Evolutionary conservation across 129 eudicot genomes (phyloP).

Genomic region (Saussurea involucrata): DNA sequence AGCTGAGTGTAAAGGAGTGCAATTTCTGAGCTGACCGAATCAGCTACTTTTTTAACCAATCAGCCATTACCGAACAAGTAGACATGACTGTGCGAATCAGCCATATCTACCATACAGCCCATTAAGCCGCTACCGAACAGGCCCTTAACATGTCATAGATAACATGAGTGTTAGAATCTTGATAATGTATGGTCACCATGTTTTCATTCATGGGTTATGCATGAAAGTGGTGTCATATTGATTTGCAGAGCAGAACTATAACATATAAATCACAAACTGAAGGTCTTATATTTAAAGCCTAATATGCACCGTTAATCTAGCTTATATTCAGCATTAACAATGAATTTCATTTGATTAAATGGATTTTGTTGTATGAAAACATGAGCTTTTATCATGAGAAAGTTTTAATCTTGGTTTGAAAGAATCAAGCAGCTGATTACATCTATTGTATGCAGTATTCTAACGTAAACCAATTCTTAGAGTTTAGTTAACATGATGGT

Average conservation of each 20-base stretch:
- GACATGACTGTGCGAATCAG: too few species aligned
- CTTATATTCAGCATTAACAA: neutral
- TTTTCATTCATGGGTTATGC: neutral
- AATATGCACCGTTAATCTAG: neutral
- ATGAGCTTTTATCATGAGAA: too few species aligned
- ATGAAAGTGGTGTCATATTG: neutral
- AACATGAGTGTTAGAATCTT: neutral
- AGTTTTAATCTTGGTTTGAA: neutral
- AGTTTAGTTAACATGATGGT: neutral
- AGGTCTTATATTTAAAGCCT: neutral
- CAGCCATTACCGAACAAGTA: too few species aligned
- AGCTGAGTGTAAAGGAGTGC: too few species aligned
- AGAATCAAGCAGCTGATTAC: neutral
- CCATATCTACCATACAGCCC: too few species aligned
- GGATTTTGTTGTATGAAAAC: too few species aligned
- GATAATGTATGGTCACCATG: neutral
- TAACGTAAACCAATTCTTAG: neutral
- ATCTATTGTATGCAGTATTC: constrained; percentile 7
- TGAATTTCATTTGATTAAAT: neutral
- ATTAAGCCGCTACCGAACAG: too few species aligned
- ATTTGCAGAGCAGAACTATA: neutral
- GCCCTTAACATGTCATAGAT: neutral
- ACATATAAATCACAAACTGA: neutral
- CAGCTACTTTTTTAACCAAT: too few species aligned
- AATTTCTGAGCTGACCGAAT: too few species aligned